phyloP scores from a whole-genome alignment of 257 asterid species.

The Capsicum rhomboideum region DNA sequence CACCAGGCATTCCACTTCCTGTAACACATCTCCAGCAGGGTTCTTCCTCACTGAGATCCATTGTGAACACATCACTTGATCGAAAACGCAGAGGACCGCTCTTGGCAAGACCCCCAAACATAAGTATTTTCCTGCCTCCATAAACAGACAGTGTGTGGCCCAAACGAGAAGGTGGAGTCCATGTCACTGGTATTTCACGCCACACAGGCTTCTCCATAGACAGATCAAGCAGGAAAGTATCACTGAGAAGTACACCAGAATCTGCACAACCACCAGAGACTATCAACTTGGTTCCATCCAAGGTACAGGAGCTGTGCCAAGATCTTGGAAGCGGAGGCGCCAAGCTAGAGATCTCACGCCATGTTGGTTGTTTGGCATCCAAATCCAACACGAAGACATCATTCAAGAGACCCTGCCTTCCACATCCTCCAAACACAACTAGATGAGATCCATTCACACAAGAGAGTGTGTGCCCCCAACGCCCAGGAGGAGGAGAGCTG shows the following conservation, averaged over 20 bases:
- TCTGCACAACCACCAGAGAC: conserved; percentile 97
- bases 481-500: conserved; percentile 89
- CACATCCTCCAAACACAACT: conserved; percentile 91
- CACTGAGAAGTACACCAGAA: conserved; percentile 84
- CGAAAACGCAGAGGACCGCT: conserved; percentile 86
- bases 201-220: conserved; percentile 76
- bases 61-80: conserved; percentile 88
- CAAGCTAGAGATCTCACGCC: conserved; percentile 91
- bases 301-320: conserved; percentile 97
- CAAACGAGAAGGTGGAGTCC: conserved; percentile 93
- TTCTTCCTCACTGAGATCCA: conserved; percentile 86
- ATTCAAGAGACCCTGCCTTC: conserved; percentile 84
- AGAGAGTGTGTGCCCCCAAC: conserved; percentile 97
- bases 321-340: conserved; percentile 97
- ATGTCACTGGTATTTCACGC: conserved; percentile 81
- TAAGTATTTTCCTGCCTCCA: conserved; percentile 77
- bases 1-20: conserved; percentile 93
- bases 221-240: conserved; percentile 77
- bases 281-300: conserved; percentile 84
- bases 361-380: conserved; percentile 76
- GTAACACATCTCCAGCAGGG: conserved; percentile 90
- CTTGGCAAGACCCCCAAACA: conserved; percentile 85
- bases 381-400: conserved; percentile 87
- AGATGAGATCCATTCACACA: conserved; percentile 86
- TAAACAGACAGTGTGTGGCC: conserved; percentile 81